A percentile compares a stretch with the other conserved stretches of the same genome.
These are phyloP conservation scores for Nidula niveotomentosa DNA, from an alignment of 1,284 basidiomycete species.

Conservation along the genomic window DNA sequence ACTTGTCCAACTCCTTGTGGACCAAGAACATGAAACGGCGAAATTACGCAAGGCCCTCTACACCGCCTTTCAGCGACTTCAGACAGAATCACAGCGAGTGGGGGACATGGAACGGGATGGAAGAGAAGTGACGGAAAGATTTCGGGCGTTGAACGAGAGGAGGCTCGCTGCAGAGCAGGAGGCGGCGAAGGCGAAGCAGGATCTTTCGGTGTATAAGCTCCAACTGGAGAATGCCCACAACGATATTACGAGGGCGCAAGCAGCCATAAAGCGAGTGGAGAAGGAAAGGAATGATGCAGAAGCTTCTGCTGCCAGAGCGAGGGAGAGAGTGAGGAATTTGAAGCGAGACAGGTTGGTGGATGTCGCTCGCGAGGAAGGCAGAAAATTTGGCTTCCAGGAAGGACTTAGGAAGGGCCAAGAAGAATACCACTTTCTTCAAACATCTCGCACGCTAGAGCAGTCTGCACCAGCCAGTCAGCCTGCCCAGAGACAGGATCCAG, in stretches of 20 bases:
- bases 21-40: slow-evolving; percentile 53
- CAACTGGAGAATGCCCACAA: slow-evolving; percentile 63
- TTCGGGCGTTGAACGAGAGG: slow-evolving; percentile 51
- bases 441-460: too few relatives aligned
- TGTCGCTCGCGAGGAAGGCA: slow-evolving; percentile 52
- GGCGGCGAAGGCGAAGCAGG: slow-evolving; percentile 46
- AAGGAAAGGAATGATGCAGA: slow-evolving; percentile 52
- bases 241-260: slow-evolving; percentile 52
- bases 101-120: slow-evolving; percentile 50
- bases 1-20: slow-evolving; percentile 48
- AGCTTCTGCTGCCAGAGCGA: slow-evolving; percentile 40
- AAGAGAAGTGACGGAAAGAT: slow-evolving; percentile 46
- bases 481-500: too few relatives aligned
- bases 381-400: slow-evolving; percentile 50
- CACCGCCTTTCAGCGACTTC: slow-evolving; percentile 49
- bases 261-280: slow-evolving; percentile 40
- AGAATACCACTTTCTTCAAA: slow-evolving; percentile 26
- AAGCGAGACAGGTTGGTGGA: slow-evolving; percentile 45
- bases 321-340: slow-evolving; percentile 43
- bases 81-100: slow-evolving; percentile 51
- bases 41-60: slow-evolving; percentile 53
- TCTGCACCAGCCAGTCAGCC: slow-evolving; percentile 3
- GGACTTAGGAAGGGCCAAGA: slow-evolving; percentile 48
- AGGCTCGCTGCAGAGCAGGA: slow-evolving; percentile 51
- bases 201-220: slow-evolving; percentile 58